Evolutionary conservation across 2,329 filamentous ascomycete species (phyloP).

Genomic region (Beauveria sp.): DNA sequence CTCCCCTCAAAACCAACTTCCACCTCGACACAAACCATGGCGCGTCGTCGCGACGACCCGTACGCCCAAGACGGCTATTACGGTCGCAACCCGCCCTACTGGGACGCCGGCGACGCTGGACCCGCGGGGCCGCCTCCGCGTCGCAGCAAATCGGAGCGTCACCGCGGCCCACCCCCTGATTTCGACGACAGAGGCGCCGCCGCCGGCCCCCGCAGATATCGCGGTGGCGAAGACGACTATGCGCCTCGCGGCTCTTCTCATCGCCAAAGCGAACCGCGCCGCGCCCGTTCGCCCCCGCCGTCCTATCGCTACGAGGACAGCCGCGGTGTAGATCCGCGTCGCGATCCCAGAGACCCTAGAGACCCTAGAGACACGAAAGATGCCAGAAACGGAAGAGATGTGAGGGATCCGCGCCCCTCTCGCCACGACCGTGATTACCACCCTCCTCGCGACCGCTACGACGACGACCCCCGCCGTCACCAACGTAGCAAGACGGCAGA

Average conservation of each 20-base stretch:
- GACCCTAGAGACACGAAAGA: not conserved
- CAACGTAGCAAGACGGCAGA: conserved; percentile 6
- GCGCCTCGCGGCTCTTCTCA: not conserved
- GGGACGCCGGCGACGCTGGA: conserved; percentile 3
- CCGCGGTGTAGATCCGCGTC: not conserved
- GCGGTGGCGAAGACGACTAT: not conserved
- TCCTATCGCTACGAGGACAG: not conserved
- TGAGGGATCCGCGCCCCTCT: not conserved
- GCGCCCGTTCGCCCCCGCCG: not conserved
- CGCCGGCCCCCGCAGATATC: not conserved
- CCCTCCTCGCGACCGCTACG: conserved; percentile 1
- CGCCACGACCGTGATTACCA: conserved; percentile 1
- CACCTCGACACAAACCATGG: conserved; percentile 16
- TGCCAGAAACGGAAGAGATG: not conserved
- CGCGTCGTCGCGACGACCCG: conserved; percentile 18
- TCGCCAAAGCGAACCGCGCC: not conserved
- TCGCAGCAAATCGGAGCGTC: conserved; percentile 18
- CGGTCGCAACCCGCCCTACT: conserved; percentile 14
- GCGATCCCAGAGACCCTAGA: not conserved
- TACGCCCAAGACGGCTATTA: conserved; percentile 17
- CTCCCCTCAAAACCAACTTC: not conserved
- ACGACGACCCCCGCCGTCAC: not conserved
- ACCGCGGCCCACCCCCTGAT: conserved; percentile 13
- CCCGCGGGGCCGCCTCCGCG: conserved; percentile 13
- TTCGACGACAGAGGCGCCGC: conserved; percentile 10